Conservation (phyloP, 169 alveolate species). For the Cryptosporidium felis region DNA sequence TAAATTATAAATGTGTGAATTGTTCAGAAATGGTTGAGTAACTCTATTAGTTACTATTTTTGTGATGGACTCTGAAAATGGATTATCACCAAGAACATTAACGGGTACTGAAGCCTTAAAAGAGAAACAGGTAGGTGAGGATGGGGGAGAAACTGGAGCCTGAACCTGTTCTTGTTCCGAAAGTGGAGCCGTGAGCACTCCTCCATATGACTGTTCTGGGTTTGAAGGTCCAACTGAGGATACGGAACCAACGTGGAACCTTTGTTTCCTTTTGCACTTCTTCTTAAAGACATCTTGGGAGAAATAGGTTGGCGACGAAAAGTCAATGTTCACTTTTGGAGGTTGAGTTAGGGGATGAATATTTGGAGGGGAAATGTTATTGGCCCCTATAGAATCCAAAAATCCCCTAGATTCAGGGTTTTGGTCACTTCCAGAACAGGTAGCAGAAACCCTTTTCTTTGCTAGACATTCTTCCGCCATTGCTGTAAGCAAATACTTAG, state of each 20-base stretch:
- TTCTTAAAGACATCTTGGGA: conserved; percentile 45
- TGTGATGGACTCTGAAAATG: conserved; percentile 55
- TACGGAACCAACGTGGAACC: too few species aligned
- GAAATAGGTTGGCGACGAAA: conserved; percentile 23
- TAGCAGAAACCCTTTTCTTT: too few species aligned
- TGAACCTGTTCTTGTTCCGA: too few species aligned
- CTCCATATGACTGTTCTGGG: too few species aligned
- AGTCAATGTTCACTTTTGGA: conserved; percentile 55
- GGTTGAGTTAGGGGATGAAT: conserved; percentile 37
- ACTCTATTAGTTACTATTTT: conserved; percentile 50
- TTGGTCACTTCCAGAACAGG: too few species aligned
- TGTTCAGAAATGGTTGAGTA: too few species aligned
- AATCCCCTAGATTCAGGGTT: too few species aligned
- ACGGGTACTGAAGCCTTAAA: conserved; percentile 64
- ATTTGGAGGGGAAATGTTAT: neutral
- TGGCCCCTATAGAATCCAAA: too few species aligned
- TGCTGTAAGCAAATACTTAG: conserved; percentile 64
- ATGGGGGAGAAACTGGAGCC: conserved; percentile 32
- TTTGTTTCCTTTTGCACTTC: conserved; percentile 31
- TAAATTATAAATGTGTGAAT: too few species aligned
- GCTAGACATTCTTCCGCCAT: conserved; percentile 66
- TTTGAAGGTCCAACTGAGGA: too few species aligned
- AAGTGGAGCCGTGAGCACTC: too few species aligned
- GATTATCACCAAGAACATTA: conserved; percentile 46
- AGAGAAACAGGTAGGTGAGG: conserved; percentile 53